Percentiles rank a stretch among this genome's conserved stretches.
Evolutionary conservation across 192 early-diverging fungal genomes (phyloP).

Genomic region (Entomortierella chlamydospora): DNA sequence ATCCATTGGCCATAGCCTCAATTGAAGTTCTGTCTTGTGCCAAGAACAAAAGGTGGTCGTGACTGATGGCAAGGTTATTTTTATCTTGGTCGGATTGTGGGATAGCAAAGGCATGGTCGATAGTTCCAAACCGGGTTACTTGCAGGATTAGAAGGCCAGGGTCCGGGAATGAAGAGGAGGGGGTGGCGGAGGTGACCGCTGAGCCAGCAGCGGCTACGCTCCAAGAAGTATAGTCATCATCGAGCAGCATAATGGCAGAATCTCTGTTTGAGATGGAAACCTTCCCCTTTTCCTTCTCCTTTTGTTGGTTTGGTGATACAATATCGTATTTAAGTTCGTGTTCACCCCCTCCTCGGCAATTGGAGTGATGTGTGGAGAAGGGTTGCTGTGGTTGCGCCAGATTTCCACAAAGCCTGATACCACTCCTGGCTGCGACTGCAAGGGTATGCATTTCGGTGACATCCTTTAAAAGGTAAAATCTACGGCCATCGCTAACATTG

Average conservation of each 20-base stretch:
- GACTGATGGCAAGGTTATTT: too few relatives aligned
- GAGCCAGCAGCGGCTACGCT: not conserved
- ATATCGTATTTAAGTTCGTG: not conserved
- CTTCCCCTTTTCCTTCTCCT: not conserved
- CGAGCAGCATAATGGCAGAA: slow-evolving; percentile 1
- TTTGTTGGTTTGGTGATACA: not conserved
- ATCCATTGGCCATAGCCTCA: slow-evolving; percentile 19
- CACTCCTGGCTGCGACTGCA: slow-evolving; percentile 20
- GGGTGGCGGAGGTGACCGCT: not conserved
- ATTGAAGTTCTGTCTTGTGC: slow-evolving; percentile 12
- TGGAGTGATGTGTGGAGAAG: not conserved
- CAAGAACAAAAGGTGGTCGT: slow-evolving; percentile 3
- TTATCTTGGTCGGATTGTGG: slow-evolving; percentile 4
- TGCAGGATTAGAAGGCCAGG: slow-evolving; percentile 36
- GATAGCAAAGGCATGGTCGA: slow-evolving; percentile 46
- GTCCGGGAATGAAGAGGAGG: not conserved
- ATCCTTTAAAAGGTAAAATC: slow-evolving; percentile 42
- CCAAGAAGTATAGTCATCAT: not conserved
- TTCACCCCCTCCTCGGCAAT: slow-evolving; percentile 3
- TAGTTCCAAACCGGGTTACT: slow-evolving; percentile 44
- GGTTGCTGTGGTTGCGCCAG: slow-evolving; percentile 14
- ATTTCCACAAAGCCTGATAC: not conserved
- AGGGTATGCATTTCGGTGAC: slow-evolving; percentile 44
- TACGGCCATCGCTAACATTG: not conserved
- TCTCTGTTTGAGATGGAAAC: not conserved